Base-by-base conservation (phyloP, 2,329 filamentous ascomycete species). In the Meredithiella fracta region DNA sequence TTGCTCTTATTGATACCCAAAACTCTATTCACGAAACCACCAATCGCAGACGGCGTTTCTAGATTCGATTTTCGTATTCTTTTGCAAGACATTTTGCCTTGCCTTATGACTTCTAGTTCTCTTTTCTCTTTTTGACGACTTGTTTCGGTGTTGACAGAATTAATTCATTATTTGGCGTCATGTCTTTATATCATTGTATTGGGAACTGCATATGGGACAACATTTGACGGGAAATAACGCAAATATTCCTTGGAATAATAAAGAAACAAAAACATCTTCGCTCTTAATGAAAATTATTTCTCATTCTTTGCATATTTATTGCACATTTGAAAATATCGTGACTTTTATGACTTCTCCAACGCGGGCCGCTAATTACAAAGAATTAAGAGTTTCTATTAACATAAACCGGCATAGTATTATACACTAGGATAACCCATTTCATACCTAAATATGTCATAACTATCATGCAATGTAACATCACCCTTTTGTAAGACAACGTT, bases 101-200 rank as follows among this genome's bases (percentile, higher is more conserved):
- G 40, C 17, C 17, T 44, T n/a, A 20, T 44, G n/a, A 6, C 8
- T 26, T 51, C 42, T 38, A 23, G 51, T 57, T n/a, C 50, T 34
- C 53, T 59, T 40, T 49, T 20, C 54, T 44, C 59, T 55, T n/a
- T 59, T 55, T 56, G 49, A 47, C 47, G 44, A 34, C 26, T 20
- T 38, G 25, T 34, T 54, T 42, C 34, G 37, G 37, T 54, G 37
- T 54, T 54, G 25, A 42, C 20, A 3, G 37, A 8, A 34, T 47
- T 47, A 17, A 25, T 22, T 15, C n/a, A 25, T 44, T 44, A 20
- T 20, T 44, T 17, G 11, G 11, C 17, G 11, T 42, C 38, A 7
- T 44, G 15, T 44, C 1, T n/a, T 44, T 44, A 17, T 44, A 42
- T 20, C 20, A 17, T 1, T 22, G 17, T 54, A 44, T 42, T 25